Percentiles rank a stretch among this genome's conserved stretches.
phyloP scores from a whole-genome alignment of 495 filamentous ascomycete genomes.

The Aspergillus wentii region DNA sequence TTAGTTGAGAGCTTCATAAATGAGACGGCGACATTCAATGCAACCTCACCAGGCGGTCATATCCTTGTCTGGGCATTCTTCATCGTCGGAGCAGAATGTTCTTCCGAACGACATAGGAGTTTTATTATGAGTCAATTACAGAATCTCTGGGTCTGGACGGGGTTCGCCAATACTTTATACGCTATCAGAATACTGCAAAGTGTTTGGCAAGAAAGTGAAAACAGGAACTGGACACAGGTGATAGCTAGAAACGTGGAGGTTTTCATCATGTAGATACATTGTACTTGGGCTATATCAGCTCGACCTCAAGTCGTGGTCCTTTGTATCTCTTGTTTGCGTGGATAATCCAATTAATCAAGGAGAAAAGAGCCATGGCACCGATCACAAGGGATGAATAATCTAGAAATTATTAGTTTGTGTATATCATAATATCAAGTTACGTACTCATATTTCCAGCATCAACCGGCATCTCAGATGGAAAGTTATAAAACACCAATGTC shows the following conservation, averaged over 20 bases:
- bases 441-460: constrained; percentile 11
- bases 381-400: constrained; percentile 9
- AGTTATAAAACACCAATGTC: constrained; percentile 13
- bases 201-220: not conserved
- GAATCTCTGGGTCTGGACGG: constrained; percentile 1
- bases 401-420: not conserved
- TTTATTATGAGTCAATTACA: constrained; percentile 2
- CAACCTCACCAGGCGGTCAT: constrained; percentile 2
- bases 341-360: constrained; percentile 7
- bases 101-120: not conserved
- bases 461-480: constrained; percentile 12
- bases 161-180: constrained; percentile 4
- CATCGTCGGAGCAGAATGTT: constrained; percentile 5
- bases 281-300: not conserved
- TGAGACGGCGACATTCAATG: constrained; percentile 4
- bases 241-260: not conserved
- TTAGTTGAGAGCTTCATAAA: constrained; percentile 1
- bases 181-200: constrained; percentile 3
- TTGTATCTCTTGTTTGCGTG: constrained; percentile 7
- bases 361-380: constrained; percentile 8
- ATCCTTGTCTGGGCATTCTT: constrained; percentile 8
- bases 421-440: constrained; percentile 1
- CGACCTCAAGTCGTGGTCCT: constrained; percentile 8
- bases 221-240: not conserved
- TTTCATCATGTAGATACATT: constrained; percentile 4